Evolutionary conservation across 257 asterid genomes (phyloP), one percentile per base, ranked within the genome.

Genomic region (Penstemon newberryi): DNA sequence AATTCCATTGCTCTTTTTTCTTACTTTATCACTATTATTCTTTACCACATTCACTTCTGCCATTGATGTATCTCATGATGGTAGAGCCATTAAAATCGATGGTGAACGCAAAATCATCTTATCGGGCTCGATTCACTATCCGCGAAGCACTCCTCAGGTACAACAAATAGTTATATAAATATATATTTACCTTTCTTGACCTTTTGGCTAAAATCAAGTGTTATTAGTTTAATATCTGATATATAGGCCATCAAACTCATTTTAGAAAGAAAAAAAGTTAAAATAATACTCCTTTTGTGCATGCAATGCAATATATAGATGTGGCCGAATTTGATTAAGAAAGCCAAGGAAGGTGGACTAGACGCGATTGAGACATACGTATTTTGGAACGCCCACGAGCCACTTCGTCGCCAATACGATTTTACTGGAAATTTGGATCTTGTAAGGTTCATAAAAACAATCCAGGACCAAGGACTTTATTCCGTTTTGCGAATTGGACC

Each of bases 311-410:
- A 7, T 5, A 2, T 19, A 51, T 60, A 87, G 96, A 90, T 90
- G 95, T 88, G 97, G 97, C 85, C 85, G 3, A 91, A 86, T 73
- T 82, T 91, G 84, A 86, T 91, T 1, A 83, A 78, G 65, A 88
- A 86, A 85, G 76, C 92, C 0, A 85, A 89, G 59, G 92, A 71
- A 50, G 97, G 97, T 7, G 95, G 97, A 11, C 6, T 90, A 7
- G 92, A 90, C 59, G 90, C 96, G 0, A 80, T 90, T 9, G 97
- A 90, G 70, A 88, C 97, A 1, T 90, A 90, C 2, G 87, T 90
- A 1, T 90, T 91, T 5, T 88, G 97, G 97, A 91, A 91, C 55
- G 91, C 88, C 0, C 96, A 91, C 3, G 96, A 91, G 70, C 85
- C 92, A 0, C n/a, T 68, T 60, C 87, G 91, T 10, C 78, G 92